Percentiles rank a stretch among this genome's conserved stretches.
These are phyloP conservation scores for Leptographium procerum DNA, from an alignment of 2,329 filamentous ascomycete species.

Conservation along the genomic window DNA sequence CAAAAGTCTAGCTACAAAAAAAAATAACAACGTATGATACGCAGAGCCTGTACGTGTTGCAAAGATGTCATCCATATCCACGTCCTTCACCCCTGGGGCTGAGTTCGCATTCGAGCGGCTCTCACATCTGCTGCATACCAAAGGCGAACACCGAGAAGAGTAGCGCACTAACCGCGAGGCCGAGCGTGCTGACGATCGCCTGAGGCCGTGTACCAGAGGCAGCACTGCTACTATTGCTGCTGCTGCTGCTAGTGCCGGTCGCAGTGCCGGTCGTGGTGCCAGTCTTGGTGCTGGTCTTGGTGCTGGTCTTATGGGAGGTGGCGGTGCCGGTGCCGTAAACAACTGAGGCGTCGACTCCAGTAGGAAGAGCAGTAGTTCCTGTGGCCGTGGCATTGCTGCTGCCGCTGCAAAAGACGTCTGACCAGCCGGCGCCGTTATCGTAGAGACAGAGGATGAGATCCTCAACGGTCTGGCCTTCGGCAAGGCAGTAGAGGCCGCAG, in stretches of 20 bases:
- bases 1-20: no score
- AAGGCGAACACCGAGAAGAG: background rate
- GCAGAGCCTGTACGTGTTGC: no score
- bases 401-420: constrained; percentile 1
- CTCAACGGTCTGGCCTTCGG: constrained; percentile 1
- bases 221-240: background rate
- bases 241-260: background rate
- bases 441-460: constrained; percentile 1
- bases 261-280: background rate
- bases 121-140: constrained; percentile 1
- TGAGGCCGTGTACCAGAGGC: background rate
- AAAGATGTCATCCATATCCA: background rate
- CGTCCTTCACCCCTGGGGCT: background rate
- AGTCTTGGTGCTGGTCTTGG: background rate
- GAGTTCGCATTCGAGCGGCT: background rate
- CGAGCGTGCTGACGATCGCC: background rate
- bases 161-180: background rate
- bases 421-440: background rate
- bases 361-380: background rate
- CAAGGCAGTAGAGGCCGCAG: constrained; percentile 5
- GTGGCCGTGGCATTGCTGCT: background rate
- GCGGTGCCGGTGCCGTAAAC: background rate
- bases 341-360: background rate
- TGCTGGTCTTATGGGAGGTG: no score
- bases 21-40: no score